A percentile compares a stretch with the other conserved stretches of the same genome.
Evolutionary conservation across 768 basidiomycete species (phyloP).

Genomic region (Phanerochaete carnosa): DNA sequence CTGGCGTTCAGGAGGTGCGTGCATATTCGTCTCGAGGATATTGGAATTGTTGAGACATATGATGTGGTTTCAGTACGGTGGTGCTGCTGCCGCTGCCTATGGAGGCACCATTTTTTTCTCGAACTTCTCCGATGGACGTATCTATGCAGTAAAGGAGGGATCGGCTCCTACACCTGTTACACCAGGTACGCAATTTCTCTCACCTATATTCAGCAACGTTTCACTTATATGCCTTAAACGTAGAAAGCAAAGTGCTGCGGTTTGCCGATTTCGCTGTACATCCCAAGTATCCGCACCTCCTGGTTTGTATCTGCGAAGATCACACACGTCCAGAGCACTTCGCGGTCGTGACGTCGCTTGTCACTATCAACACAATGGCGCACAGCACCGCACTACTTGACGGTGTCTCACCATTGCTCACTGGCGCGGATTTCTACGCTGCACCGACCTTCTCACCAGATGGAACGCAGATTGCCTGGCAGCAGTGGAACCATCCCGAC

Average conservation of each 20-base stretch:
- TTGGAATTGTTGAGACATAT: not conserved
- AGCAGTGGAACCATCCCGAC: slow-evolving; percentile 66
- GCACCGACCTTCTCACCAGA: slow-evolving; percentile 57
- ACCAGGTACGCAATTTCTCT: slow-evolving; percentile 45
- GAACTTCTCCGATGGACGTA: slow-evolving; percentile 46
- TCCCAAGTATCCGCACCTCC: slow-evolving; percentile 46
- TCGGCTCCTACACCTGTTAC: slow-evolving; percentile 46
- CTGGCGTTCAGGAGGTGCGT: slow-evolving; percentile 53
- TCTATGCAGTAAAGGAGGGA: slow-evolving; percentile 42
- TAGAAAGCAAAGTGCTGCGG: slow-evolving; percentile 50
- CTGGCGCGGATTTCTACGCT: slow-evolving; percentile 73
- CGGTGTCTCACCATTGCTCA: slow-evolving; percentile 37
- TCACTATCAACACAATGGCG: slow-evolving; percentile 47
- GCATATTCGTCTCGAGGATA: not conserved
- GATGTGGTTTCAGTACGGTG: slow-evolving; percentile 46
- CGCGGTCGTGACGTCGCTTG: slow-evolving; percentile 53
- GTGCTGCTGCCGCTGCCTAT: slow-evolving; percentile 53
- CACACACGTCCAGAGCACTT: slow-evolving; percentile 54
- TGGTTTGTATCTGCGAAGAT: slow-evolving; percentile 68
- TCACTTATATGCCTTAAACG: slow-evolving; percentile 3
- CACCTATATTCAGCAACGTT: not conserved
- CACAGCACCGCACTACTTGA: slow-evolving; percentile 42
- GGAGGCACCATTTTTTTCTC: slow-evolving; percentile 57
- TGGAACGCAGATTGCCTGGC: slow-evolving; percentile 56
- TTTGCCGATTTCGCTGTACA: slow-evolving; percentile 64